These are phyloP conservation scores for Wickerhamiella sorbophila DNA, from an alignment of 805 yeast species.

Conservation along the genomic window DNA sequence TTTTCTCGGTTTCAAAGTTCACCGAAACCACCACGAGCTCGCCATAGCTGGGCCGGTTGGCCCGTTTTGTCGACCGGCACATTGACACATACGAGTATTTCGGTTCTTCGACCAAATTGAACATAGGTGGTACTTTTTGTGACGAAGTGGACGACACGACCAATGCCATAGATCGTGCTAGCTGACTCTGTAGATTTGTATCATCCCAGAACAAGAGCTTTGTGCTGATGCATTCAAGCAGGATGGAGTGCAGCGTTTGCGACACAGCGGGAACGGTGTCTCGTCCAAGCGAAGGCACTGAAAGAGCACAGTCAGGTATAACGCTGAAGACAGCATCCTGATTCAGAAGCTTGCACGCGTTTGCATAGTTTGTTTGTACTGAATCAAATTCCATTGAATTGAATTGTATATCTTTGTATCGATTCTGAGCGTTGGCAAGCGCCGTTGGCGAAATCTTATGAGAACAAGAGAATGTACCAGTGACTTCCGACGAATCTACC, in stretches of 20 bases:
- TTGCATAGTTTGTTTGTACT: neutral
- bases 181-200: too few relatives aligned
- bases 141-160: neutral
- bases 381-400: neutral
- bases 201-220: too few relatives aligned
- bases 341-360: neutral
- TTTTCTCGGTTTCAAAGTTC: neutral
- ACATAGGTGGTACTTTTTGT: neutral
- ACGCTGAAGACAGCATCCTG: neutral
- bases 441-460: neutral
- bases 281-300: neutral
- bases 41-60: neutral
- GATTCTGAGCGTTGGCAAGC: neutral
- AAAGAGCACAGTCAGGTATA: neutral
- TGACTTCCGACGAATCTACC: neutral
- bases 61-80: neutral
- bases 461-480: too few relatives aligned
- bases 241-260: too few relatives aligned
- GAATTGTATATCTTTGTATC: too few relatives aligned
- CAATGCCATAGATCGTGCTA: too few relatives aligned
- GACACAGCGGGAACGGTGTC: too few relatives aligned
- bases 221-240: too few relatives aligned
- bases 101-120: neutral
- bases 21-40: slow-evolving; percentile 1
- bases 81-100: slow-evolving; percentile 1